Conservation (phyloP, 2,329 filamentous ascomycete genomes). For the Bipolaris cookei region DNA sequence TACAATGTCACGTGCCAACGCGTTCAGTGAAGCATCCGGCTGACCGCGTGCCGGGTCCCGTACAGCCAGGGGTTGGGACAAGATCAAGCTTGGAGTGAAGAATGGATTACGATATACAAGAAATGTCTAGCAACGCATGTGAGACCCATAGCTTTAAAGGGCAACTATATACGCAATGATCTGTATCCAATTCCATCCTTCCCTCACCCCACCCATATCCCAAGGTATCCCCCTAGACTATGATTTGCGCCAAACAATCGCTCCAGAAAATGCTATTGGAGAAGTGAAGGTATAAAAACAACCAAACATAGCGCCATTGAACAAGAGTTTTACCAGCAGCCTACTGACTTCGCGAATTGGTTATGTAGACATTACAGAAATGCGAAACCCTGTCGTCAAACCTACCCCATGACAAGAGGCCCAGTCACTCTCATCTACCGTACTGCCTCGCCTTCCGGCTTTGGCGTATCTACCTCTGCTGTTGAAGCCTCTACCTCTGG, state of each 20-base stretch:
- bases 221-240: conserved; percentile 39
- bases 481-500: conserved; percentile 31
- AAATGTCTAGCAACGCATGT: conserved; percentile 12
- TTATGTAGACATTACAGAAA: background rate
- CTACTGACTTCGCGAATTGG: background rate
- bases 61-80: background rate
- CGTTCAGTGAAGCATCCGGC: background rate
- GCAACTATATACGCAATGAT: conserved; percentile 22
- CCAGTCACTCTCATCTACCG: conserved; percentile 21
- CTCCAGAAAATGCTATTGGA: conserved; percentile 47
- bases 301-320: background rate
- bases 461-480: conserved; percentile 34
- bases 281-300: conserved; percentile 22
- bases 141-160: conserved; percentile 14
- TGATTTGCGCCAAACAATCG: conserved; percentile 39
- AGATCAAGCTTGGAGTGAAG: conserved; percentile 13
- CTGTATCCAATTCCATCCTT: conserved; percentile 28
- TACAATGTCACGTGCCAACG: background rate
- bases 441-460: conserved; percentile 30
- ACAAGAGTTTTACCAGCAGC: background rate
- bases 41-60: background rate
- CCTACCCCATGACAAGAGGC: background rate
- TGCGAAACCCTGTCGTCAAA: background rate
- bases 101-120: conserved; percentile 28
- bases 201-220: conserved; percentile 21